A percentile compares a stretch with the other conserved stretches of the same genome.
These are phyloP conservation scores for Ampelocalamus luodianensis DNA, from an alignment of 176 grass and related monocot genomes.

Conservation along the genomic window DNA sequence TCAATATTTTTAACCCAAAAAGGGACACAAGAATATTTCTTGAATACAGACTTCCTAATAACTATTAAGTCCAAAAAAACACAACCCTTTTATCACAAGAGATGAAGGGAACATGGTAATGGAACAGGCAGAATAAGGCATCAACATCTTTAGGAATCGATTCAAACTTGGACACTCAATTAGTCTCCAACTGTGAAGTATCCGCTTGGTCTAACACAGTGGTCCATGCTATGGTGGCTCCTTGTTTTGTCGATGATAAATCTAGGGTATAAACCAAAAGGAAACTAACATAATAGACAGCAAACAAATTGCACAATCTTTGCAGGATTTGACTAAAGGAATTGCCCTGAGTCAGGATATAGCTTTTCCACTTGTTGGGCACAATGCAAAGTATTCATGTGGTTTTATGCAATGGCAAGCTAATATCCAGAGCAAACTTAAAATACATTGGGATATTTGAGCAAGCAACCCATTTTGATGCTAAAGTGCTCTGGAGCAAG, in stretches of 20 bases:
- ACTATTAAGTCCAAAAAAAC: not conserved
- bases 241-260: not conserved
- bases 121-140: slow-evolving; percentile 2
- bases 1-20: slow-evolving; percentile 5
- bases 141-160: not conserved
- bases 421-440: slow-evolving; percentile 5
- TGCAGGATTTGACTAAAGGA: not conserved
- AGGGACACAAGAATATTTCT: not conserved
- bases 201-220: not conserved
- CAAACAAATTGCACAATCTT: not conserved
- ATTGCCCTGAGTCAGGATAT: not conserved
- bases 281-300: not conserved
- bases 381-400: not conserved
- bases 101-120: not conserved
- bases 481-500: slow-evolving; percentile 42
- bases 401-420: not conserved
- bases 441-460: slow-evolving; percentile 10
- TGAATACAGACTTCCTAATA: slow-evolving; percentile 35
- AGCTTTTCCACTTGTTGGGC: slow-evolving; percentile 20
- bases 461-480: slow-evolving; percentile 22
- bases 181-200: not conserved
- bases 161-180: not conserved
- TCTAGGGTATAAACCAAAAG: not conserved
- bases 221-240: not conserved
- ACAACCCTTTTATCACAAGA: slow-evolving; percentile 7